Percentiles rank a stretch among this genome's conserved stretches.
Conservation (phyloP, 257 asterid species). For the Linderniella brevidens region DNA sequence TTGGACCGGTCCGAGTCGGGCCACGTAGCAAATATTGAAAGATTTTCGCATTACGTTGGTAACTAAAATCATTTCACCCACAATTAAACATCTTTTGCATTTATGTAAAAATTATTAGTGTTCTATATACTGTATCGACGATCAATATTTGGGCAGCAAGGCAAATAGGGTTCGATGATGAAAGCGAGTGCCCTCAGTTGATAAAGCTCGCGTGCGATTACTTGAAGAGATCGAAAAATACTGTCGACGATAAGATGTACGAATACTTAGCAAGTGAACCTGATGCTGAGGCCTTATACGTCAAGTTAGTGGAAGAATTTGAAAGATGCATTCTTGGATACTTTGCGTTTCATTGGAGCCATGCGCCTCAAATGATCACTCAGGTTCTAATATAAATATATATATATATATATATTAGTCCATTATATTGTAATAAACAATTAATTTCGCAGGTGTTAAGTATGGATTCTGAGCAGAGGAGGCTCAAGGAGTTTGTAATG, state of each 20-base stretch:
- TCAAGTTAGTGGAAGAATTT: slow-evolving; percentile 58
- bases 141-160: no score
- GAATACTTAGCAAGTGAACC: slow-evolving; percentile 39
- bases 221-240: slow-evolving; percentile 46
- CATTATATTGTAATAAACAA: no score
- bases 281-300: slow-evolving; percentile 36
- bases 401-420: no score
- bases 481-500: slow-evolving; percentile 58
- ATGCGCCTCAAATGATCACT: slow-evolving; percentile 36
- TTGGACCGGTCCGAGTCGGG: slow-evolving; percentile 39
- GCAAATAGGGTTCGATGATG: slow-evolving; percentile 68
- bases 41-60: slow-evolving; percentile 67
- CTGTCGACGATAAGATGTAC: slow-evolving; percentile 38
- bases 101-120: not conserved
- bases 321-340: slow-evolving; percentile 80
- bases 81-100: not conserved
- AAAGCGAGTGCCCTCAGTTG: slow-evolving; percentile 39
- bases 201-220: slow-evolving; percentile 40
- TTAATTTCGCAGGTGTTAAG: slow-evolving; percentile 36
- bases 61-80: slow-evolving; percentile 1
- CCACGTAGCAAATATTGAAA: slow-evolving; percentile 42
- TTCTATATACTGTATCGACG: no score
- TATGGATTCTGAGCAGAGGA: slow-evolving; percentile 57
- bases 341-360: slow-evolving; percentile 75
- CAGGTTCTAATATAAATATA: slow-evolving; percentile 34